Conservation (phyloP, 2,329 filamentous ascomycete species). For the Fusarium bactridioides region DNA sequence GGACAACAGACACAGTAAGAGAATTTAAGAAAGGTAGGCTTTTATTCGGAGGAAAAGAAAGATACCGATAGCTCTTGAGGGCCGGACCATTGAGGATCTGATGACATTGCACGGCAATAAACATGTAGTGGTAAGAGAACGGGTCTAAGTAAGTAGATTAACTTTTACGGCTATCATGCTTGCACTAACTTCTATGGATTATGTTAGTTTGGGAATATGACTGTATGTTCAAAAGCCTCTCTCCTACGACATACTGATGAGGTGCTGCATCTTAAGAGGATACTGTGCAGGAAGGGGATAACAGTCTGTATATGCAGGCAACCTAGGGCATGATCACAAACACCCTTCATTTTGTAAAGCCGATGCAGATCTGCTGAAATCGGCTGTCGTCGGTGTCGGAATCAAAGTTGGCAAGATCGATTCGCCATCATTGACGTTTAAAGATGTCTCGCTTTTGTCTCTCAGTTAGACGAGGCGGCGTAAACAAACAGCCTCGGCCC, state of each 20-base stretch:
- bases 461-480: neutral
- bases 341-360: neutral
- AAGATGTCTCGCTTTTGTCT: neutral
- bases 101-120: fast-evolving
- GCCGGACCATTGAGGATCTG: neutral
- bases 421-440: neutral
- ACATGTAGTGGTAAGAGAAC: too few relatives aligned
- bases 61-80: neutral
- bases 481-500: neutral
- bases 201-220: fast-evolving
- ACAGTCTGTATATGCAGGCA: neutral
- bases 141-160: neutral
- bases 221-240: neutral
- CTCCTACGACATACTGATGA: neutral
- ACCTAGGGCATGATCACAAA: neutral
- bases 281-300: neutral
- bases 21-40: neutral
- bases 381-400: too few relatives aligned
- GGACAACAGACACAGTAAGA: neutral
- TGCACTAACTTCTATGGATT: neutral
- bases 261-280: neutral
- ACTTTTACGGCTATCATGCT: fast-evolving
- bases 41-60: fast-evolving
- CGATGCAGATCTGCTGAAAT: neutral
- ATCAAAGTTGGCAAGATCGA: neutral